A percentile compares a stretch with the other conserved stretches of the same genome.
phyloP scores from a whole-genome alignment of 192 early-diverging fungal species.

The Allomyces arbusculus region DNA sequence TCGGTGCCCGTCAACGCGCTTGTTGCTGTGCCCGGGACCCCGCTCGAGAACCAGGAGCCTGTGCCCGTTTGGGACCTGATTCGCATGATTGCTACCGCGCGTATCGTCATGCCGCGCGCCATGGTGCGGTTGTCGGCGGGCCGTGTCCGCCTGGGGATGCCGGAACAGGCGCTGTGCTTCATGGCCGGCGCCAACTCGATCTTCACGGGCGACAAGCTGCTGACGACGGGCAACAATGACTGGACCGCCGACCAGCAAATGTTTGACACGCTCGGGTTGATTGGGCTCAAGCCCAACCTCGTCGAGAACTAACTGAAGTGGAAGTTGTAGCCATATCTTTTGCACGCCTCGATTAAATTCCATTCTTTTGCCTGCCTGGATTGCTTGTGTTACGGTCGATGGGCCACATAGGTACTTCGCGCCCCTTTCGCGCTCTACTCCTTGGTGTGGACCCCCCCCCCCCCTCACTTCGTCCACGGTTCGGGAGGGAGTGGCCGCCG shows the following conservation, averaged over 20 bases:
- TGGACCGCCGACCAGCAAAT: constrained; percentile 44
- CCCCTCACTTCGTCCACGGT: no score
- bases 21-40: constrained; percentile 61
- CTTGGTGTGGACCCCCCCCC: no score
- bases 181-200: constrained; percentile 68
- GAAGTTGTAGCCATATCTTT: no score
- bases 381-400: no score
- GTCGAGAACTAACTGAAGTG: neutral
- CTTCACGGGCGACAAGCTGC: constrained; percentile 62
- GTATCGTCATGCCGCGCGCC: constrained; percentile 57
- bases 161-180: constrained; percentile 58
- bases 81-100: constrained; percentile 63
- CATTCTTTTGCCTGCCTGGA: no score
- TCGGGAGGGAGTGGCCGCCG: no score
- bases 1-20: constrained; percentile 62
- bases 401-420: no score
- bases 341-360: no score
- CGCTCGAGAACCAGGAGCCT: constrained; percentile 49
- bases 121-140: constrained; percentile 62
- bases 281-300: neutral
- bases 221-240: constrained; percentile 64
- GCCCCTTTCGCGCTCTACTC: no score
- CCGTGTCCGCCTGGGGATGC: constrained; percentile 42
- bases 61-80: constrained; percentile 69
- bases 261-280: constrained; percentile 41